These are phyloP conservation scores for Xylariaceae sp. DNA, from an alignment of 2,329 filamentous ascomycete species.

Conservation along the genomic window DNA sequence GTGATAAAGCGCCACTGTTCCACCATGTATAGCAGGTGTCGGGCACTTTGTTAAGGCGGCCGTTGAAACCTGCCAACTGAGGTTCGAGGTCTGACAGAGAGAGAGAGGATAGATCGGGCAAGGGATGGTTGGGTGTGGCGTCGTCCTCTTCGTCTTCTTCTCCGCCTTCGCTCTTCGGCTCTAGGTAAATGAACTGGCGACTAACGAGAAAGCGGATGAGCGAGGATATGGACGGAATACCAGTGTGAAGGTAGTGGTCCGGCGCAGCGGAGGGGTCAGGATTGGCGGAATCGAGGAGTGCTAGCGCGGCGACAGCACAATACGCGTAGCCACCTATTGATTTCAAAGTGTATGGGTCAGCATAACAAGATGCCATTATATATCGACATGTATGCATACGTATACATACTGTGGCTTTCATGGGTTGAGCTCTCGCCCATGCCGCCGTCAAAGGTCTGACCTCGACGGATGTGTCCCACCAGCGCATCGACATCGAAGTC, in stretches of 20 bases:
- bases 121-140: conserved; percentile 34
- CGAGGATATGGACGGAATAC: conserved; percentile 35
- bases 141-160: conserved; percentile 41
- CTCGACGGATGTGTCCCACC: conserved; percentile 62
- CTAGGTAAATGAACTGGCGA: conserved; percentile 55
- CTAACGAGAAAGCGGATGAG: conserved; percentile 53
- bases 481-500: conserved; percentile 72
- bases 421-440: conserved; percentile 71
- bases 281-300: conserved; percentile 62
- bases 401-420: conserved; percentile 69
- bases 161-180: conserved; percentile 38
- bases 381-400: neutral
- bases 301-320: conserved; percentile 74
- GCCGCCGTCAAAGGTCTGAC: conserved; percentile 78
- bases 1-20: conserved; percentile 65
- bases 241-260: conserved; percentile 34
- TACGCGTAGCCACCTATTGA: conserved; percentile 77
- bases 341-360: neutral
- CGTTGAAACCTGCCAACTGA: conserved; percentile 65
- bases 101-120: conserved; percentile 34
- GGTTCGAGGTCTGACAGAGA: conserved; percentile 28
- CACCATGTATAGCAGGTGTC: conserved; percentile 98
- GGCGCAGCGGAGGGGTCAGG: conserved; percentile 25
- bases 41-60: conserved; percentile 81
- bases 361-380: neutral